phyloP scores from a whole-genome alignment of 1,139 yeast species.

The Blastobotrys indianensis region DNA sequence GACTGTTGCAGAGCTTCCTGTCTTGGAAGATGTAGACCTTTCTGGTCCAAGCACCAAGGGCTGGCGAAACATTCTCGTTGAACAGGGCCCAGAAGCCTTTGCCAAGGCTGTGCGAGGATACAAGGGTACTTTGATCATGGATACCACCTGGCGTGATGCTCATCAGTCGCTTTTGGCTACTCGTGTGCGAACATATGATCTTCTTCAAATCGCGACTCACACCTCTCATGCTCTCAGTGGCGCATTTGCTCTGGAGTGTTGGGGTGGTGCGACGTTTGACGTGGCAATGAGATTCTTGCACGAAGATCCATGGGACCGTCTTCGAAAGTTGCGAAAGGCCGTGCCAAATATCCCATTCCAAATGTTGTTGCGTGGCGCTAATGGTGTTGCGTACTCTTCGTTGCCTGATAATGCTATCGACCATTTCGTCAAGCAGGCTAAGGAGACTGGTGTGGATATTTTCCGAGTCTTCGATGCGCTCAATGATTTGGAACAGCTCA shows the following conservation, averaged over 20 bases:
- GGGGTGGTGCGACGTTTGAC: slow-evolving; percentile 99
- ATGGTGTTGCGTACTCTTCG: slow-evolving; percentile 97
- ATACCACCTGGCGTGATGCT: slow-evolving; percentile 99
- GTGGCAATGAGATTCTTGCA: slow-evolving; percentile 97
- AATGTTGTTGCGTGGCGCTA: slow-evolving; percentile 98
- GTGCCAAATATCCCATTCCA: slow-evolving; percentile 99
- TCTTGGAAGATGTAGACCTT: slow-evolving; percentile 51
- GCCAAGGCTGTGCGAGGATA: slow-evolving; percentile 80
- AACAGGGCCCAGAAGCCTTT: slow-evolving; percentile 82
- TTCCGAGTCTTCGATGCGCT: slow-evolving; percentile 97
- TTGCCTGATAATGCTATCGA: slow-evolving; percentile 98
- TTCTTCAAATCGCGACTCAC: slow-evolving; percentile 85
- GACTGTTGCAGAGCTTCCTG: slow-evolving; percentile 71
- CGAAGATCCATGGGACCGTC: slow-evolving; percentile 98
- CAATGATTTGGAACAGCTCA: slow-evolving; percentile 91
- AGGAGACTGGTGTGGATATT: slow-evolving; percentile 92
- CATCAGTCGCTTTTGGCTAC: slow-evolving; percentile 98
- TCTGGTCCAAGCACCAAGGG: slow-evolving; percentile 61
- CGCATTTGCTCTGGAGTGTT: slow-evolving; percentile 94
- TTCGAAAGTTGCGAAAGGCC: slow-evolving; percentile 74
- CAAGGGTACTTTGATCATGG: slow-evolving; percentile 89
- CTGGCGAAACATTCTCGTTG: slow-evolving; percentile 84
- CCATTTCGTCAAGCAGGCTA: slow-evolving; percentile 91
- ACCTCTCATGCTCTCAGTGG: slow-evolving; percentile 88
- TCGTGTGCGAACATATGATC: slow-evolving; percentile 90